phyloP scores from a whole-genome alignment of 139 green algal genomes.

The Tetradesmus obliquus region DNA sequence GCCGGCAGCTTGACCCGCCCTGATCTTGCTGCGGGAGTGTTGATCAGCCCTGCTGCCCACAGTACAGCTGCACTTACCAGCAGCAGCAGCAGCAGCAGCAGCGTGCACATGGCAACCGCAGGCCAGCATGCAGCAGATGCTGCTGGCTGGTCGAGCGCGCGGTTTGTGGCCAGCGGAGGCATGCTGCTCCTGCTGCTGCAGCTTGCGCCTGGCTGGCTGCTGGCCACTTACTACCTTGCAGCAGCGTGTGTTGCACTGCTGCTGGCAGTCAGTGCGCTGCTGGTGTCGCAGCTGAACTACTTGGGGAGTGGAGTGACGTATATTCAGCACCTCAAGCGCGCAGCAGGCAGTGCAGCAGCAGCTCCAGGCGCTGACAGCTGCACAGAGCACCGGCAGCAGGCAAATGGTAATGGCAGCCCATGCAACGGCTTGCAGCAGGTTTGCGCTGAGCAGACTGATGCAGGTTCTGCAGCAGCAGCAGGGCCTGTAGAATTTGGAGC shows the following conservation, averaged over 20 bases:
- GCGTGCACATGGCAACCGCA: background rate
- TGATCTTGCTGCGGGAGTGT: background rate
- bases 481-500: background rate
- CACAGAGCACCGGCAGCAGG: background rate
- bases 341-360: too few species aligned
- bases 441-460: background rate
- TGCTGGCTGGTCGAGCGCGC: background rate
- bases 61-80: background rate
- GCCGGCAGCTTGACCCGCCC: background rate
- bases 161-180: background rate
- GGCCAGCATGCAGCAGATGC: background rate
- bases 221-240: slow-evolving; percentile 40
- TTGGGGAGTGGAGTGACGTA: slow-evolving; percentile 21
- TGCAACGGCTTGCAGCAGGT: background rate
- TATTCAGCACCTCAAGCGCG: slow-evolving; percentile 5
- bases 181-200: slow-evolving; percentile 11
- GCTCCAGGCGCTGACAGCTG: background rate
- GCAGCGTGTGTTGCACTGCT: slow-evolving; percentile 11
- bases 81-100: background rate
- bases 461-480: background rate
- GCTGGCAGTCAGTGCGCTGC: slow-evolving; percentile 24
- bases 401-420: background rate
- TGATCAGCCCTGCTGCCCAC: background rate
- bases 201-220: slow-evolving; percentile 18
- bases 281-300: slow-evolving; percentile 37